A percentile compares a stretch with the other conserved stretches of the same genome.
Conservation (phyloP, 805 yeast genomes). For the Wickerhamiella alocasiicola region DNA sequence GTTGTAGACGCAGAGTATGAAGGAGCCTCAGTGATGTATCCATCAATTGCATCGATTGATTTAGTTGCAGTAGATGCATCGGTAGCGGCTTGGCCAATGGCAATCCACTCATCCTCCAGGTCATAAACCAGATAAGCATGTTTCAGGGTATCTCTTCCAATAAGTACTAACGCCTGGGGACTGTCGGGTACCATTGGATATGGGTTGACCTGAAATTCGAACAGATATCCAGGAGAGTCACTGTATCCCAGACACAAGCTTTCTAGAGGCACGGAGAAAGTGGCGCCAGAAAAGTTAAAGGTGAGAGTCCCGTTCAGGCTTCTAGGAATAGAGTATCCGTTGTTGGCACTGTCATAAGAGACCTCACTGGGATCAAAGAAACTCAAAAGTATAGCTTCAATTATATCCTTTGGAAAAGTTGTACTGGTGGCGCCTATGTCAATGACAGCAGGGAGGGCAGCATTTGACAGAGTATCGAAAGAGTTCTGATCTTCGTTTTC, state of each 20-base stretch:
- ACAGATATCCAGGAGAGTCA: too few relatives aligned
- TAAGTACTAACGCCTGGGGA: too few relatives aligned
- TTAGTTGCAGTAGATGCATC: too few relatives aligned
- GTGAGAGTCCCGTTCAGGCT: neutral
- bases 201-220: too few relatives aligned
- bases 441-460: conserved; percentile 24
- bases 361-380: too few relatives aligned
- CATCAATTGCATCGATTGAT: too few relatives aligned
- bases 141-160: conserved; percentile 57
- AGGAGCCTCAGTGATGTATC: conserved; percentile 20
- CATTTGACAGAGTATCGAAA: neutral
- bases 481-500: neutral
- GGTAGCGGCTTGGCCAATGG: neutral
- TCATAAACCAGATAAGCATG: conserved; percentile 29
- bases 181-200: too few relatives aligned
- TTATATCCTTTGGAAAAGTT: conserved; percentile 32
- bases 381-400: conserved; percentile 18
- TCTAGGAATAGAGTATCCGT: too few relatives aligned
- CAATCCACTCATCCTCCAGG: neutral
- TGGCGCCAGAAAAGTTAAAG: conserved; percentile 18
- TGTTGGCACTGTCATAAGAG: too few relatives aligned
- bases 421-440: conserved; percentile 49
- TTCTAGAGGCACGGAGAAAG: conserved; percentile 18
- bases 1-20: neutral
- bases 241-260: conserved; percentile 20